A percentile compares a stretch with the other conserved stretches of the same genome.
Conservation (phyloP, 306 rosid species). For the Prunus persica region DNA sequence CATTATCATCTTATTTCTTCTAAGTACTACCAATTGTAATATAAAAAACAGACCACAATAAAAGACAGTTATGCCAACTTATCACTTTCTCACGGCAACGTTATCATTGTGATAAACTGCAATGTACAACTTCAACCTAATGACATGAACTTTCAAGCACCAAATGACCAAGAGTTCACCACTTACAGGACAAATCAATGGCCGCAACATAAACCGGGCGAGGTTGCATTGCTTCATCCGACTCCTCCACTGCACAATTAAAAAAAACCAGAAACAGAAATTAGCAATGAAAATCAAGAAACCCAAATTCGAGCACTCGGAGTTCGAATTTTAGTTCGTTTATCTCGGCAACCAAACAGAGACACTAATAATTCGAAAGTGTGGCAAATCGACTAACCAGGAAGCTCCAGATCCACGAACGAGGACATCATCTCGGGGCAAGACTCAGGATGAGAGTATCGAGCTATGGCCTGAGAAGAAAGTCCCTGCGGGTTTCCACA, state of each 20-base stretch:
- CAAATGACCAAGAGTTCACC: neutral
- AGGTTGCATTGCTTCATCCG: slow-evolving; percentile 58
- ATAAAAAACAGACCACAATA: too few species aligned
- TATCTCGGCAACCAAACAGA: slow-evolving; percentile 12
- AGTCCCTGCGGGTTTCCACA: slow-evolving; percentile 93
- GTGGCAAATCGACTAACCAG: slow-evolving; percentile 35
- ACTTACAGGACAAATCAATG: slow-evolving; percentile 90
- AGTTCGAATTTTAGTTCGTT: neutral
- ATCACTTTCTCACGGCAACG: neutral
- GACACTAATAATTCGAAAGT: neutral
- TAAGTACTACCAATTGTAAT: neutral
- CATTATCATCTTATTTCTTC: neutral
- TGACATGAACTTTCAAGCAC: neutral
- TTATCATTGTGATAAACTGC: neutral
- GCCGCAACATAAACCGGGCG: slow-evolving; percentile 94
- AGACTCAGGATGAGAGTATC: slow-evolving; percentile 71
- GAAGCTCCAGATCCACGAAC: slow-evolving; percentile 91
- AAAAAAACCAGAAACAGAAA: neutral
- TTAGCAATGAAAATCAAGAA: neutral
- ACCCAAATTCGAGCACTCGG: neutral
- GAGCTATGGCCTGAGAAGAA: slow-evolving; percentile 62
- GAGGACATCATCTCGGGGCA: slow-evolving; percentile 90
- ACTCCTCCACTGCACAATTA: slow-evolving; percentile 46
- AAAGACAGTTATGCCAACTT: neutral
- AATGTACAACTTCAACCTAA: neutral